Percentiles rank a stretch among this genome's conserved stretches.
phyloP scores from a whole-genome alignment of 2,329 filamentous ascomycete genomes.

The Cadophora malorum region DNA sequence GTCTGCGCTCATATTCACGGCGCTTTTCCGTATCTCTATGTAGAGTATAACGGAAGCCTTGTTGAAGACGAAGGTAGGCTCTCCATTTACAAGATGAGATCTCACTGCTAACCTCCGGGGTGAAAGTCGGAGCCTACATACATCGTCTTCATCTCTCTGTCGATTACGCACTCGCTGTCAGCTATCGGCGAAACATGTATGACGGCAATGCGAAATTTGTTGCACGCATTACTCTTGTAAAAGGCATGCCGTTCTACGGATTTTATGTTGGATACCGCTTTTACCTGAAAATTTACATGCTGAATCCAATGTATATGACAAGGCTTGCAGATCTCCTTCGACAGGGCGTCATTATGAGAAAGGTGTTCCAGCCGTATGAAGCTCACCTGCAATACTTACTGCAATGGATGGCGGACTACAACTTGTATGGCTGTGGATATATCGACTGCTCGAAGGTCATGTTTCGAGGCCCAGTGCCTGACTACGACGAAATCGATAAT shows the following conservation, averaged over 20 bases:
- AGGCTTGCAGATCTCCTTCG: constrained; percentile 84
- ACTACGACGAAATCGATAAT: constrained; percentile 65
- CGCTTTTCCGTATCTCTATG: constrained; percentile 92
- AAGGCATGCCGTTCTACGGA: constrained; percentile 94
- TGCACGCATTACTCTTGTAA: constrained; percentile 88
- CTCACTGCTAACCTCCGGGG: constrained; percentile 30
- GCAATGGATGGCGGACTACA: constrained; percentile 99
- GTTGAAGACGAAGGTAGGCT: constrained; percentile 69
- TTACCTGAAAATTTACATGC: constrained; percentile 93
- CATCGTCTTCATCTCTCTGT: constrained; percentile 83
- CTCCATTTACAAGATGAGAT: background rate
- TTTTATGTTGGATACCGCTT: constrained; percentile 91
- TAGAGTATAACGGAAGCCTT: constrained; percentile 80
- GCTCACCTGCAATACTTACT: constrained; percentile 90
- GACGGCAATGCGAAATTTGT: constrained; percentile 76
- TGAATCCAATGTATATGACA: constrained; percentile 87
- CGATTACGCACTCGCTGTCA: constrained; percentile 86
- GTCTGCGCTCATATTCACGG: constrained; percentile 96
- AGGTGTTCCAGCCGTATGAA: constrained; percentile 88
- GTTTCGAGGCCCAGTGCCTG: constrained; percentile 80
- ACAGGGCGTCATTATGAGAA: constrained; percentile 86
- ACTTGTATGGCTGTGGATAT: constrained; percentile 91
- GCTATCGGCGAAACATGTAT: constrained; percentile 79
- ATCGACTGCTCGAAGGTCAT: constrained; percentile 73
- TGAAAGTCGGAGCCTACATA: constrained; percentile 75